These are phyloP conservation scores for Medicago ruthenica DNA, from an alignment of 306 rosid genomes.

Conservation along the genomic window DNA sequence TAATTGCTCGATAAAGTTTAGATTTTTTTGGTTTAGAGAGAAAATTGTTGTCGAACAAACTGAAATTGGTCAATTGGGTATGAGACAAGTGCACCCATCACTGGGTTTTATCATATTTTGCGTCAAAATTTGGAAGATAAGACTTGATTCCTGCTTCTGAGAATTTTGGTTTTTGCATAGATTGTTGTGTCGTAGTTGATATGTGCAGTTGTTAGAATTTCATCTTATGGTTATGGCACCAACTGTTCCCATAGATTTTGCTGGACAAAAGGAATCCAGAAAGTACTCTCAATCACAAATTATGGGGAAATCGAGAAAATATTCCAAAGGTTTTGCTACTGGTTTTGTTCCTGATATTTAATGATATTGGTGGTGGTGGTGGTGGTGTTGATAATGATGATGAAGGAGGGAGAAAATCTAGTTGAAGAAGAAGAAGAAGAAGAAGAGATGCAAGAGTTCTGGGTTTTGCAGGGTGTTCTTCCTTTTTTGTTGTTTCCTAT, in stretches of 20 bases:
- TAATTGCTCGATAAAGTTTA: conserved; percentile 19
- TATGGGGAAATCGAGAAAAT: conserved; percentile 93
- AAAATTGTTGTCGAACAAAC: background rate
- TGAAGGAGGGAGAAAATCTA: no score
- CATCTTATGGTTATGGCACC: conserved; percentile 94
- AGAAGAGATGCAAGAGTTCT: no score
- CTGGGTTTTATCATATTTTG: conserved; percentile 45
- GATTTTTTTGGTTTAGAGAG: conserved; percentile 29
- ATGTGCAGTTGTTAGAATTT: conserved; percentile 70
- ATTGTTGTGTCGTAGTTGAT: conserved; percentile 54
- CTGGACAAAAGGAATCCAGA: conserved; percentile 79
- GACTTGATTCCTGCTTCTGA: conserved; percentile 41
- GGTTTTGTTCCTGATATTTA: conserved; percentile 94
- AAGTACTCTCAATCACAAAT: conserved; percentile 61
- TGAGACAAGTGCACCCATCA: conserved; percentile 44
- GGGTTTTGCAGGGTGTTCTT: no score
- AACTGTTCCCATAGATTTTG: conserved; percentile 85
- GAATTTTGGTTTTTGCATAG: conserved; percentile 37
- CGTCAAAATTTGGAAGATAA: conserved; percentile 47
- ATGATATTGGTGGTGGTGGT: no score
- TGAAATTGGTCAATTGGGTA: conserved; percentile 38
- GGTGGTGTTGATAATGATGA: no score
- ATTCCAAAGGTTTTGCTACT: conserved; percentile 75
- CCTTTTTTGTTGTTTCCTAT: no score
- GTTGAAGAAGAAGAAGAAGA: no score